Evolutionary conservation across 78 protist genomes (phyloP).

Genomic region (Polysphondylium violaceum): DNA sequence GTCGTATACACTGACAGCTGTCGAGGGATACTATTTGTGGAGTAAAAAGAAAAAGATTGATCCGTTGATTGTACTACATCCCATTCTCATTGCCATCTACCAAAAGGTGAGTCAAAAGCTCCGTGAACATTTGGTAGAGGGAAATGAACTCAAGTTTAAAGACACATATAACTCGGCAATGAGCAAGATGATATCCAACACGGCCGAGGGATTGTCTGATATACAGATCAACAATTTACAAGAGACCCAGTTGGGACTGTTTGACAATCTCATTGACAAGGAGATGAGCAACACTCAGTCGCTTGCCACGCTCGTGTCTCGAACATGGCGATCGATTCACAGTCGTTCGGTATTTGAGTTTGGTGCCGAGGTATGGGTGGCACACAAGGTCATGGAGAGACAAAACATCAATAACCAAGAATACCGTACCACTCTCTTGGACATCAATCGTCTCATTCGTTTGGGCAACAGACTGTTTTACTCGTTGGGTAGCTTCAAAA

Average conservation of each 20-base stretch:
- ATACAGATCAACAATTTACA: conserved; percentile 75
- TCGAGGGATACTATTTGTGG: conserved; percentile 46
- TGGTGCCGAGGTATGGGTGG: conserved; percentile 72
- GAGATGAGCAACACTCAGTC: conserved; percentile 54
- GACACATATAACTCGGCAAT: conserved; percentile 58
- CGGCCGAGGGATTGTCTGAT: conserved; percentile 63
- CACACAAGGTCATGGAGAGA: conserved; percentile 68
- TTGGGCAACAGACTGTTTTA: conserved; percentile 26
- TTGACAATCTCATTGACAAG: conserved; percentile 60
- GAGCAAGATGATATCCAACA: conserved; percentile 68
- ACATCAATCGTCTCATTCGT: conserved; percentile 49
- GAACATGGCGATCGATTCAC: conserved; percentile 72
- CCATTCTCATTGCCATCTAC: conserved; percentile 65
- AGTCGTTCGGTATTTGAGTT: conserved; percentile 68
- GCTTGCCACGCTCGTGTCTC: conserved; percentile 9
- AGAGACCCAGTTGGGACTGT: conserved; percentile 63
- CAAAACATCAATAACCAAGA: conserved; percentile 52
- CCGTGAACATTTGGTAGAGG: conserved; percentile 33
- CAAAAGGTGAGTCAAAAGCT: conserved; percentile 73
- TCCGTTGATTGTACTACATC: conserved; percentile 67
- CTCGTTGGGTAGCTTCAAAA: conserved; percentile 29
- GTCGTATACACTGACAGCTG: not conserved
- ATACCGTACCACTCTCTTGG: conserved; percentile 48
- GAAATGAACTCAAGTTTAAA: conserved; percentile 30
- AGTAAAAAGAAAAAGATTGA: conserved; percentile 35